Base-by-base conservation (phyloP, 192 early-diverging fungal genomes). In the Polychytrium aggregatum region DNA sequence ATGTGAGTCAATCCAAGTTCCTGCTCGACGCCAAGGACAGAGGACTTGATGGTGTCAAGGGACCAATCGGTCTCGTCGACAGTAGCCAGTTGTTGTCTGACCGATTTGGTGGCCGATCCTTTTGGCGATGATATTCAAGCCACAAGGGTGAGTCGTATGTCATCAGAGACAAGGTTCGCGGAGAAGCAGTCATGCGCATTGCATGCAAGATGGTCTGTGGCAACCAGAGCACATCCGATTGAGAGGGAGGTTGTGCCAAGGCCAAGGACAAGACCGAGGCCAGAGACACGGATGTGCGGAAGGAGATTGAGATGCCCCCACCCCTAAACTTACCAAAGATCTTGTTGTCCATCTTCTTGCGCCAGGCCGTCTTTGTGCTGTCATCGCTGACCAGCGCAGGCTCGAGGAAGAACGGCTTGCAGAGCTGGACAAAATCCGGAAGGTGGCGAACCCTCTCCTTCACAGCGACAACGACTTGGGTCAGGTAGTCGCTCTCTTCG, bases 261-360 rank as follows among this genome's bases (percentile, higher is more conserved):
- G 10, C 33, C 43, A 1, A 55, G 37, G 22, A 47, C 46, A 7
- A 55, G 48, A 1, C 44, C 44, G 13, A 11, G 13, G 7, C 44
- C 44, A 31, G 48, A 55, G 21, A 40, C 48, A 5, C 33, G 43
- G 6, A 47, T 35, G 22, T 55, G 44, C 8, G 53, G 46, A 6
- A 55, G 44, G n/a, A 55, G 28, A 10, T 37, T 25, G 25, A 55
- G 46, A 1, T 45, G 53, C 10, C 48, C 53, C 51, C 36, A 20
- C n/a, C n/a, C n/a, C 4, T 5, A 39, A 39, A 39, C 16, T 36
- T 16, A 39, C 38, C n/a, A 39, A 39, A 13, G 17, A 3, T 20
- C 8, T 3, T 16, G n/a, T 39, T 11, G 22, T 2, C 2, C 4
- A 39, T 7, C 1, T 18, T n/a, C n/a, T n/a, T n/a, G n/a, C n/a